Conservation (phyloP, 2,329 filamentous ascomycete genomes). For the Colletotrichum melonis region DNA sequence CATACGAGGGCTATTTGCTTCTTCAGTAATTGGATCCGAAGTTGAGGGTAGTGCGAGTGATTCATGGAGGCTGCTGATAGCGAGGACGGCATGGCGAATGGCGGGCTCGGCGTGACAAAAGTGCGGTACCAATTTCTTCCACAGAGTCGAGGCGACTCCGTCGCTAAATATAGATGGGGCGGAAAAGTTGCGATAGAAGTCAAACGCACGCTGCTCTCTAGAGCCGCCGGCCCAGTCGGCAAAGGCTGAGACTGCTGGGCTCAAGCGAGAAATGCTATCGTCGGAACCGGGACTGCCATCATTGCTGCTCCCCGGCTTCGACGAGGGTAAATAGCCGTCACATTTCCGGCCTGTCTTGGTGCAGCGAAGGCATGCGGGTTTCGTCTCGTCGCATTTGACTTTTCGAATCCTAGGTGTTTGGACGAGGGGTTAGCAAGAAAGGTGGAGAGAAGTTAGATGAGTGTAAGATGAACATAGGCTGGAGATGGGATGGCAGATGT, state of each 20-base stretch:
- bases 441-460: neutral
- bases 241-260: neutral
- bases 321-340: conserved; percentile 60
- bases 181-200: conserved; percentile 49
- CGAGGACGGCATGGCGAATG: conserved; percentile 61
- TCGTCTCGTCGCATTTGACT: conserved; percentile 68
- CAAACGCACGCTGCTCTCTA: conserved; percentile 43
- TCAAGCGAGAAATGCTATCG: conserved; percentile 30
- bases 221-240: conserved; percentile 15
- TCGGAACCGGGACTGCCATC: conserved; percentile 30
- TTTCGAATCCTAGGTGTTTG: conserved; percentile 59
- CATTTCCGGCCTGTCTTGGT: conserved; percentile 66
- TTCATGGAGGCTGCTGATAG: conserved; percentile 61
- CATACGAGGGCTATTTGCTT: neutral
- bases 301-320: conserved; percentile 36
- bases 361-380: conserved; percentile 64
- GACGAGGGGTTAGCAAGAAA: neutral
- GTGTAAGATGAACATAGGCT: neutral
- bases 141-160: conserved; percentile 55
- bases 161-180: conserved; percentile 51
- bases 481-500: neutral
- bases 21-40: neutral
- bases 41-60: conserved; percentile 28
- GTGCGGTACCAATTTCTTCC: conserved; percentile 57
- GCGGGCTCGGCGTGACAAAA: conserved; percentile 57